phyloP scores from a whole-genome alignment of 2,329 filamentous ascomycete genomes.

The Paecilomyces niveus region DNA sequence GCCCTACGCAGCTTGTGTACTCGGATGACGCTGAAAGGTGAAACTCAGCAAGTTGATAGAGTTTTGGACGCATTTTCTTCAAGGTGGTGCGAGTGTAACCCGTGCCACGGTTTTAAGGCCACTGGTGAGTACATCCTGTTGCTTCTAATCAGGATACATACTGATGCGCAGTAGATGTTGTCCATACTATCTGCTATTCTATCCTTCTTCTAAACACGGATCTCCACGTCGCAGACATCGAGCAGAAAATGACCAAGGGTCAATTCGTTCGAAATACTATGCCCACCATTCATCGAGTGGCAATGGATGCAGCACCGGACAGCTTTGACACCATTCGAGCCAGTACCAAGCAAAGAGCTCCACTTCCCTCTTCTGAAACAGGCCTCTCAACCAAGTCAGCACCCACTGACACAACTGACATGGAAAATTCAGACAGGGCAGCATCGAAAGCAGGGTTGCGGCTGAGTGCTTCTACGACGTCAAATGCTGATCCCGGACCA shows the following conservation, averaged over 20 bases:
- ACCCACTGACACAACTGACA: conserved; percentile 1
- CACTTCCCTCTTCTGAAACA: conserved; percentile 24
- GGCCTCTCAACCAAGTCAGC: conserved; percentile 10
- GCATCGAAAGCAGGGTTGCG: not conserved
- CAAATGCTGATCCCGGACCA: conserved; percentile 48
- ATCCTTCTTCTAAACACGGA: conserved; percentile 94
- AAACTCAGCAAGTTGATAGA: conserved; percentile 94
- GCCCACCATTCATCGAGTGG: conserved; percentile 73
- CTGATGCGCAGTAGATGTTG: conserved; percentile 60
- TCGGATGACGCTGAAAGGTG: conserved; percentile 74
- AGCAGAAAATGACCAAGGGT: conserved; percentile 87
- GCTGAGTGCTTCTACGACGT: conserved; percentile 16
- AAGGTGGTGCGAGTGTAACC: conserved; percentile 90
- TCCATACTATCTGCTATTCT: conserved; percentile 96
- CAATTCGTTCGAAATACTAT: conserved; percentile 97
- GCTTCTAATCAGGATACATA: conserved; percentile 2
- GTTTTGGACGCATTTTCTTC: conserved; percentile 84
- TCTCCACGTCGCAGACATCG: conserved; percentile 88
- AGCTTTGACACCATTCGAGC: conserved; percentile 53
- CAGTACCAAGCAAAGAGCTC: conserved; percentile 10
- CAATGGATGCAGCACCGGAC: conserved; percentile 64
- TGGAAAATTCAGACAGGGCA: not conserved
- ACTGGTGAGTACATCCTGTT: conserved; percentile 52
- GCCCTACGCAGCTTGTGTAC: conserved; percentile 75
- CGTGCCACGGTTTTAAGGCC: conserved; percentile 85